phyloP scores from a whole-genome alignment of 352 stramenopile genomes.

The Pythium scleroteichum region DNA sequence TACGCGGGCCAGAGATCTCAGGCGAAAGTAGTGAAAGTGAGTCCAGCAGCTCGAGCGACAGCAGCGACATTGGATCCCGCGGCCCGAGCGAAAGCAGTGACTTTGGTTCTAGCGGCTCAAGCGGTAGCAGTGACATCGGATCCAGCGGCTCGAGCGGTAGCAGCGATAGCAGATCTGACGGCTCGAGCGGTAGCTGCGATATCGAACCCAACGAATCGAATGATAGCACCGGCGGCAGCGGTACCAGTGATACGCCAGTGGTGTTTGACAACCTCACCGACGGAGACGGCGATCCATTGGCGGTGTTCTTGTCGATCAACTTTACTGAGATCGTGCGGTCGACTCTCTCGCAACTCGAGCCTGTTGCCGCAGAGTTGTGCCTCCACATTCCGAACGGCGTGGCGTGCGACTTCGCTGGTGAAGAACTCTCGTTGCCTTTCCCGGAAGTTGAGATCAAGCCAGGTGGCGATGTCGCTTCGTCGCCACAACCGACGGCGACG shows the following conservation, averaged over 20 bases:
- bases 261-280: background rate
- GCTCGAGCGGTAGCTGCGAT: background rate
- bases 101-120: no score
- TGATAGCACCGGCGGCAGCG: background rate
- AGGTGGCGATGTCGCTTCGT: background rate
- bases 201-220: background rate
- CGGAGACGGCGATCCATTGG: background rate
- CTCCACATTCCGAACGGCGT: conserved; percentile 24
- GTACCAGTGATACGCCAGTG: background rate
- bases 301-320: conserved; percentile 1
- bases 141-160: background rate
- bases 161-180: background rate
- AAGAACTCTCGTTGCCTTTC: conserved; percentile 10
- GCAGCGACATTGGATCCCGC: no score
- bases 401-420: conserved; percentile 11
- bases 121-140: no score
- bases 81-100: no score
- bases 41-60: no score
- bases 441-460: background rate
- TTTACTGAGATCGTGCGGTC: conserved; percentile 9
- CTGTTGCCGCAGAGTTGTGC: conserved; percentile 8
- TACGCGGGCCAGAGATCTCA: no score
- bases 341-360: conserved; percentile 11
- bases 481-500: background rate
- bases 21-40: no score